Evolutionary conservation across 257 asterid species (phyloP).

Genomic region (Paulownia fortunei): DNA sequence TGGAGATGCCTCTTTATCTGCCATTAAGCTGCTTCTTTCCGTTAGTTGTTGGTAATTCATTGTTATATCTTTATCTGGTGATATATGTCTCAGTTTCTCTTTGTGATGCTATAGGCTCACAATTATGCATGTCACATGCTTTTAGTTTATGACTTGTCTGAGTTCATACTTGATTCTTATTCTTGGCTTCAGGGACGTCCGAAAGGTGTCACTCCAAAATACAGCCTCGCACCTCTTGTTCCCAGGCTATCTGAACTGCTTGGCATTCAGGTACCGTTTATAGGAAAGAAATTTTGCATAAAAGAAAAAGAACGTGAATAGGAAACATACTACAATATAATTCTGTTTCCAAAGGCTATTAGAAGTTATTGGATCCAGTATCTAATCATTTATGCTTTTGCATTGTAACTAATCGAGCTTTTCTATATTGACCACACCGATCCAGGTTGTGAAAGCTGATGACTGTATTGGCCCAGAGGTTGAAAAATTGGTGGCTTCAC

Average conservation of each 20-base stretch:
- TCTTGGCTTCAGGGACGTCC: conserved; percentile 35
- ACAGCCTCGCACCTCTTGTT: conserved; percentile 41
- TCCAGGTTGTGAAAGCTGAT: conserved; percentile 27
- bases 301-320: background rate
- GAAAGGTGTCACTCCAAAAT: conserved; percentile 41
- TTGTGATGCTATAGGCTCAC: background rate
- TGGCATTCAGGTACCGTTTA: conserved; percentile 23
- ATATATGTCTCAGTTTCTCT: background rate
- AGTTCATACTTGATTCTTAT: background rate
- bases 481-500: conserved; percentile 8
- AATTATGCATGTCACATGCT: background rate
- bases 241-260: conserved; percentile 37
- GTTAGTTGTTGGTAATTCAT: background rate
- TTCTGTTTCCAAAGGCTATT: background rate
- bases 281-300: background rate
- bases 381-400: background rate
- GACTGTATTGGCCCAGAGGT: conserved; percentile 33
- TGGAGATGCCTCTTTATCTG: background rate
- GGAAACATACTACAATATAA: background rate
- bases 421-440: background rate
- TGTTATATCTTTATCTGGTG: background rate
- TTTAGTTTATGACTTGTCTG: background rate
- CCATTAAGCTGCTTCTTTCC: background rate
- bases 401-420: background rate
- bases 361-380: background rate